phyloP scores from a whole-genome alignment of 2,329 filamentous ascomycete species.

The Sporothrix inflata region DNA sequence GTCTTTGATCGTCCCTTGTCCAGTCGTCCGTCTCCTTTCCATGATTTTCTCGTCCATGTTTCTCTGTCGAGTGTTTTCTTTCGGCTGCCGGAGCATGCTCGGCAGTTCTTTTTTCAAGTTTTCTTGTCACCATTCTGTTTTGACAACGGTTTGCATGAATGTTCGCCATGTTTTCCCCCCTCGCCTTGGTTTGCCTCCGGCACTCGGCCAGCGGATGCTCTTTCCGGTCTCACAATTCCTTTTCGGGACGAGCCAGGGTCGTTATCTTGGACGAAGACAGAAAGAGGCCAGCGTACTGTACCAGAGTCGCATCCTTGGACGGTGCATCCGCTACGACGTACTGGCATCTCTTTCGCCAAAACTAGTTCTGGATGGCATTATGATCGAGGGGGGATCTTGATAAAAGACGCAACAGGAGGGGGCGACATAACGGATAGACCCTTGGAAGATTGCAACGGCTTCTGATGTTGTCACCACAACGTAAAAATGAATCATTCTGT shows the following conservation, averaged over 20 bases:
- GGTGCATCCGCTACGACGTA: background rate
- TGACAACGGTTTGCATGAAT: conserved; percentile 9
- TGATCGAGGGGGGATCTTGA: background rate
- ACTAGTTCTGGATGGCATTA: background rate
- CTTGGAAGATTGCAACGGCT: too few species aligned
- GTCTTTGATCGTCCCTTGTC: background rate
- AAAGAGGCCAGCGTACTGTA: background rate
- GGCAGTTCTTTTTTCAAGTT: background rate
- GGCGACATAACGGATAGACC: too few species aligned
- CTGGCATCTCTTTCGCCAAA: background rate
- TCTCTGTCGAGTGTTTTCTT: background rate
- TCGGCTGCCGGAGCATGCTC: background rate
- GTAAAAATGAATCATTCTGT: background rate
- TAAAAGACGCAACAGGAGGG: background rate
- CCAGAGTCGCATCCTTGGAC: background rate
- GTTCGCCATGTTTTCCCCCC: background rate
- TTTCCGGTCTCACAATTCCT: conserved; percentile 11
- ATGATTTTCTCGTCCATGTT: background rate
- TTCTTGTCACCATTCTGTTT: background rate
- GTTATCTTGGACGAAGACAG: background rate
- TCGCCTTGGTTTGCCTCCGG: background rate
- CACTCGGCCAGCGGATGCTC: conserved; percentile 16
- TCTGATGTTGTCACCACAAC: background rate
- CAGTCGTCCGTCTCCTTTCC: background rate
- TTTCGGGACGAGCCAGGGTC: background rate